Evolutionary conservation across 176 grass and related monocot genomes (phyloP).

Genomic region (Puccinellia tenuiflora): DNA sequence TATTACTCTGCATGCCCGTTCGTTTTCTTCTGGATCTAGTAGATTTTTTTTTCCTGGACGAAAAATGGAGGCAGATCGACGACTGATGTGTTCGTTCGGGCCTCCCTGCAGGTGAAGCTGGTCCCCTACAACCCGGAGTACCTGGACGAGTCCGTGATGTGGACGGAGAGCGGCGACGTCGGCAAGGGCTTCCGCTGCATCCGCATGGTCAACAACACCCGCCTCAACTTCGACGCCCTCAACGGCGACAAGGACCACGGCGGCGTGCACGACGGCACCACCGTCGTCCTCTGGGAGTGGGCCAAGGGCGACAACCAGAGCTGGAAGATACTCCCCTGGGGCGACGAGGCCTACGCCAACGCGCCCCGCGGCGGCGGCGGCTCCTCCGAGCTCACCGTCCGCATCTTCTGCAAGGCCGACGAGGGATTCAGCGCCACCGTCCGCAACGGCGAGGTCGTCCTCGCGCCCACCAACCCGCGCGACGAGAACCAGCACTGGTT

Average conservation of each 20-base stretch:
- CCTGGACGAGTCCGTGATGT: slow-evolving; percentile 67
- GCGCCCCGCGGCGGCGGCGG: slow-evolving; percentile 21
- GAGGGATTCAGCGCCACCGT: slow-evolving; percentile 63
- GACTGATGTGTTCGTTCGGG: background rate
- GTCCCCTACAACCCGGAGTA: slow-evolving; percentile 54
- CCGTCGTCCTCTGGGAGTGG: slow-evolving; percentile 78
- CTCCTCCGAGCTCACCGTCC: slow-evolving; percentile 47
- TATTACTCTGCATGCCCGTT: background rate
- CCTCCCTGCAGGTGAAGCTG: slow-evolving; percentile 47
- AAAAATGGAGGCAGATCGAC: background rate
- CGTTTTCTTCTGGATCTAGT: background rate
- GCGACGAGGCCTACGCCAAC: slow-evolving; percentile 42
- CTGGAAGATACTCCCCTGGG: slow-evolving; percentile 85
- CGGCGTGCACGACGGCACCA: slow-evolving; percentile 77
- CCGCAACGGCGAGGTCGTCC: slow-evolving; percentile 47
- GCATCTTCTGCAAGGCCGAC: slow-evolving; percentile 78
- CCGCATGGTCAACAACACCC: slow-evolving; percentile 77
- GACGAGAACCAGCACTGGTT: slow-evolving; percentile 85
- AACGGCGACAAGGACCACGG: slow-evolving; percentile 80
- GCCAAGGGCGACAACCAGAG: slow-evolving; percentile 80
- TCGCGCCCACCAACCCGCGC: slow-evolving; percentile 63
- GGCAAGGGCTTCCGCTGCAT: slow-evolving; percentile 79
- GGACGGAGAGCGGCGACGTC: slow-evolving; percentile 73
- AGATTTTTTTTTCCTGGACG: background rate
- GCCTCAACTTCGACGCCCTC: slow-evolving; percentile 68